Percentiles rank a stretch among this genome's conserved stretches.
phyloP scores from a whole-genome alignment of 106 monocot species.

The Chionographis japonica region DNA sequence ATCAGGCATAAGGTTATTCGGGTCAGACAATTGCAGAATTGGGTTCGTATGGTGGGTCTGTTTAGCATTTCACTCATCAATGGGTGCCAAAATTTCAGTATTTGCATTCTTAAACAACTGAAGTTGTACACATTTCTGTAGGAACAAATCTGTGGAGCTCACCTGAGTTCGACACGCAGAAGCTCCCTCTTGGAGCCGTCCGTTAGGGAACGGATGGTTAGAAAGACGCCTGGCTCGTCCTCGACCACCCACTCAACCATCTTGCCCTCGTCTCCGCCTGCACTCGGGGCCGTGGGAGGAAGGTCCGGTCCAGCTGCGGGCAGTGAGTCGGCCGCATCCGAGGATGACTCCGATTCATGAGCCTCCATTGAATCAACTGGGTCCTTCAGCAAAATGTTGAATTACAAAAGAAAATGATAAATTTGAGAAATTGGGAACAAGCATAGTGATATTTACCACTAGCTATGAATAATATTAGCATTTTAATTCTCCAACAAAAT shows the following conservation, averaged over 20 bases:
- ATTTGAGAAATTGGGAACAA: neutral
- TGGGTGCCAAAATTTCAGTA: too few relatives aligned
- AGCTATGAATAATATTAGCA: too few relatives aligned
- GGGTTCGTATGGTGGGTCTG: too few relatives aligned
- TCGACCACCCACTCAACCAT: conserved; percentile 43
- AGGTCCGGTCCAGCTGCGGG: neutral
- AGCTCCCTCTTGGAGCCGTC: conserved; percentile 43
- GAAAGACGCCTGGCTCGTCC: conserved; percentile 59
- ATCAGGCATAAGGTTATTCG: too few relatives aligned
- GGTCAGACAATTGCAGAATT: too few relatives aligned
- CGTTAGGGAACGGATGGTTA: conserved; percentile 28
- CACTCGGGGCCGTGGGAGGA: neutral
- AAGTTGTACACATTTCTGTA: too few relatives aligned
- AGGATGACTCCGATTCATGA: neutral
- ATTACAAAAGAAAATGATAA: neutral
- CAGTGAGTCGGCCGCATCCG: neutral
- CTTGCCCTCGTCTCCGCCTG: conserved; percentile 3
- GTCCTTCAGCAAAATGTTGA: neutral
- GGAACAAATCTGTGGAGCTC: neutral
- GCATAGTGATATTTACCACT: neutral
- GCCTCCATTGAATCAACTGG: conserved; percentile 4
- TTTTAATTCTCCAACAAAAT: too few relatives aligned
- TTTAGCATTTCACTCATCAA: too few relatives aligned
- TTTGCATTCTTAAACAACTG: too few relatives aligned
- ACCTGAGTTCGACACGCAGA: conserved; percentile 51